These are phyloP conservation scores for Collariella sp. DNA, from an alignment of 495 filamentous ascomycete species.

Conservation along the genomic window DNA sequence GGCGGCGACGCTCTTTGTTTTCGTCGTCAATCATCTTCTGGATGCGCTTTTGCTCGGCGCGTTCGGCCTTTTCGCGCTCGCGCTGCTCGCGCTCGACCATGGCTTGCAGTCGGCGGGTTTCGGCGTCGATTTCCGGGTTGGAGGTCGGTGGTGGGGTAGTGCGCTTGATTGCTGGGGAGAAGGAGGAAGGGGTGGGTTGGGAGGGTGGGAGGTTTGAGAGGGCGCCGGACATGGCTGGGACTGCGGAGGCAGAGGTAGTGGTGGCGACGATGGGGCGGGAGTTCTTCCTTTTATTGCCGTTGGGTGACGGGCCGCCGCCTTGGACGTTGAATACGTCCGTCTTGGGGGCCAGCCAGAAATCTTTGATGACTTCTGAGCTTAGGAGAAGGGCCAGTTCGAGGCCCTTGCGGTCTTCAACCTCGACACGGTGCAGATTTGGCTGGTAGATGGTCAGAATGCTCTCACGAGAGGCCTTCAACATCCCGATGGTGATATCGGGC, in stretches of 20 bases:
- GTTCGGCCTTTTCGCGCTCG: conserved; percentile 44
- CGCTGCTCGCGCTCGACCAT: conserved; percentile 44
- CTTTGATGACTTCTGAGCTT: conserved; percentile 72
- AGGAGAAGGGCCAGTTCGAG: conserved; percentile 84
- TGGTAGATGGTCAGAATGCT: conserved; percentile 71
- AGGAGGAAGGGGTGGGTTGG: background rate
- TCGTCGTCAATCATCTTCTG: conserved; percentile 74
- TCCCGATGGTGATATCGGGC: conserved; percentile 84
- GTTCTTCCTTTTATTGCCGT: conserved; percentile 34
- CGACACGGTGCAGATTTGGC: conserved; percentile 80
- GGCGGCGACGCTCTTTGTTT: conserved; percentile 54
- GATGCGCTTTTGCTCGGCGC: conserved; percentile 58
- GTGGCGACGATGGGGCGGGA: conserved; percentile 27
- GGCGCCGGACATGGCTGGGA: conserved; percentile 28
- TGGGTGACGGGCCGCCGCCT: conserved; percentile 26
- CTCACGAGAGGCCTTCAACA: conserved; percentile 54
- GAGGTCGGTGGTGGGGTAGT: conserved; percentile 31
- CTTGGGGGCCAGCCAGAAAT: conserved; percentile 65
- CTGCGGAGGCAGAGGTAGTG: background rate
- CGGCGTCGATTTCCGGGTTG: conserved; percentile 53
- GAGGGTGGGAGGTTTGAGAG: conserved; percentile 6
- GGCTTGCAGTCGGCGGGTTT: conserved; percentile 53
- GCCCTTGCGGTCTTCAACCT: conserved; percentile 91
- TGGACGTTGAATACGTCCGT: conserved; percentile 71
- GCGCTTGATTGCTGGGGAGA: conserved; percentile 16